Base-by-base conservation (phyloP, 2,329 filamentous ascomycete genomes). In the Neurospora crassa region DNA sequence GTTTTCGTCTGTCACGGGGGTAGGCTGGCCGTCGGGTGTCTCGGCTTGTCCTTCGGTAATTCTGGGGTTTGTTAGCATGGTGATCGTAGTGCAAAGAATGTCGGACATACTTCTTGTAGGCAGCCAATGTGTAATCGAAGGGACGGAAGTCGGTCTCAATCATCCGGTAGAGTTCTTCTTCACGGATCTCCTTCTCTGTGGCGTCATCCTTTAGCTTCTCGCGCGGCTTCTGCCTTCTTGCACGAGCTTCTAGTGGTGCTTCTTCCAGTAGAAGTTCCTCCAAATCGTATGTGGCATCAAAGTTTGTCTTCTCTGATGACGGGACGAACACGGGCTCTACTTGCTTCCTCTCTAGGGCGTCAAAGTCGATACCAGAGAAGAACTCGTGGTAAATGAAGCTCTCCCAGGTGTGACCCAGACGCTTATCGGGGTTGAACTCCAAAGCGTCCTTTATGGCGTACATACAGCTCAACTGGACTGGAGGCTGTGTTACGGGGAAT, bases 301-400 rank as follows among this genome's bases (percentile, higher is more conserved):
- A 99, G 80, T 99, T 99, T 3, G 96, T 98, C 86, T 99, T 99
- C 68, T 98, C 96, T 71, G 93, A 94, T 0, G 95, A 97, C 0
- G 96, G 96, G 24, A 92, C 88, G 79, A 99, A 99, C 3, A 98
- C 89, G 0, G 96, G 96, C 76, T 94, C 91, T 67, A 98, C 90
- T 78, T 94, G 90, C 79, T 97, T 98, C 74, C 89, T 86, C 79
- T 97, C 93, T 43, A 99, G 82, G 0, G 90, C 90, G 16, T 88
- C 89, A 75, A 99, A 99, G 78, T 98, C 91, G 75, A 98, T 88
- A 2, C 87, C 83, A 53, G 90, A 87, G 84, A 99, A 99, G 84
- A 98, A 98, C 7, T 94, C 91, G 78, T 97, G 92, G 74, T 92
- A 87, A 5, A 88, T 93, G 79, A 97, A 98, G 72, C 90, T 92